phyloP scores from a whole-genome alignment of 2,329 filamentous ascomycete genomes.

The Cladophialophora bantiana region DNA sequence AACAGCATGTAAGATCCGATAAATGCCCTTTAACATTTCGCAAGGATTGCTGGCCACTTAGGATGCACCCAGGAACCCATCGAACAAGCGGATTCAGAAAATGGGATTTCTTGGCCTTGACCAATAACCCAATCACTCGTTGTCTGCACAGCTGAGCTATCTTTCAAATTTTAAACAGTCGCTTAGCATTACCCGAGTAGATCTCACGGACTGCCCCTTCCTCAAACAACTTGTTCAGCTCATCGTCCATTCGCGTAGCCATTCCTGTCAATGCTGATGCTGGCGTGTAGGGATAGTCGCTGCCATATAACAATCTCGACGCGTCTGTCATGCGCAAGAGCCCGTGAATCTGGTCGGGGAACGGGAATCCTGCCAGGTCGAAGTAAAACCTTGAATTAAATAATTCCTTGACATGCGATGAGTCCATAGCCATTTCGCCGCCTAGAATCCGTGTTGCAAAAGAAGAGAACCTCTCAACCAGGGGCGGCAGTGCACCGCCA shows the following conservation, averaged over 20 bases:
- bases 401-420: constrained; percentile 11
- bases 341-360: constrained; percentile 45
- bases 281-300: constrained; percentile 61
- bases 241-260: constrained; percentile 20
- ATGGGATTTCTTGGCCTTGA: not conserved
- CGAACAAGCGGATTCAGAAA: not conserved
- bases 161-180: constrained; percentile 15
- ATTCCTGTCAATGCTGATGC: constrained; percentile 34
- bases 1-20: not conserved
- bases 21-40: not conserved
- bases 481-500: constrained; percentile 52
- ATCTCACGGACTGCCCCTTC: constrained; percentile 19
- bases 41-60: not conserved
- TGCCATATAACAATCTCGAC: constrained; percentile 60
- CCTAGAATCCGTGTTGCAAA: constrained; percentile 21
- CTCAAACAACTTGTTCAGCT: constrained; percentile 18
- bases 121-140: not conserved
- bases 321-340: constrained; percentile 54
- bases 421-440: not conserved
- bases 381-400: constrained; percentile 33
- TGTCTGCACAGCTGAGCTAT: not conserved
- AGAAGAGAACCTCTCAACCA: constrained; percentile 29
- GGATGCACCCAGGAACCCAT: not conserved
- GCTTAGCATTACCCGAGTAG: constrained; percentile 25
- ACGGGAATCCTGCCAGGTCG: constrained; percentile 33